Conservation (phyloP, 2,329 filamentous ascomycete genomes). For the Talaromyces sp. region DNA sequence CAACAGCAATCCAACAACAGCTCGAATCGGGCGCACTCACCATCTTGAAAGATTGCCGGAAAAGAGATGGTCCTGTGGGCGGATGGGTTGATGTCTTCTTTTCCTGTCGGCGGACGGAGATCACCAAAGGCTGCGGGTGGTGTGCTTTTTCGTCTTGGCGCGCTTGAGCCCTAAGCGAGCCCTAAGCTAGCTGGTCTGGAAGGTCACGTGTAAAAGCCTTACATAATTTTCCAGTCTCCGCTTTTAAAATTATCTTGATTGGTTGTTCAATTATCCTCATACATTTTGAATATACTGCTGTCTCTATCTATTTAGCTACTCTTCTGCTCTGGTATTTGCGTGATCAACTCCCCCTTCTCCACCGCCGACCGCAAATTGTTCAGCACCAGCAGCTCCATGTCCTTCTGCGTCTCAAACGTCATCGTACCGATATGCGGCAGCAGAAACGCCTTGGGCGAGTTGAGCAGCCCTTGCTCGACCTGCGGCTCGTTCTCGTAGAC, state of each 20-base stretch:
- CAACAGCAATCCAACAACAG: not conserved
- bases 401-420: slow-evolving; percentile 55
- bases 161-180: slow-evolving; percentile 33
- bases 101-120: slow-evolving; percentile 6
- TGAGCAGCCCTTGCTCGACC: slow-evolving; percentile 42
- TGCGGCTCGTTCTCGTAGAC: slow-evolving; percentile 44
- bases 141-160: slow-evolving; percentile 38
- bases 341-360: slow-evolving; percentile 52
- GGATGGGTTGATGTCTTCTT: slow-evolving; percentile 1
- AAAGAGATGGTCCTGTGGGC: slow-evolving; percentile 34
- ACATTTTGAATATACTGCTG: too few species aligned
- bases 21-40: slow-evolving; percentile 28
- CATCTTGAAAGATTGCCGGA: slow-evolving; percentile 38
- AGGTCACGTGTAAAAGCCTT: not conserved
- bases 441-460: slow-evolving; percentile 44
- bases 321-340: slow-evolving; percentile 55
- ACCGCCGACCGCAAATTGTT: slow-evolving; percentile 53
- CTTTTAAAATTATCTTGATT: not conserved
- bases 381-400: slow-evolving; percentile 56
- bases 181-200: slow-evolving; percentile 31
- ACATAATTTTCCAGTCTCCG: not conserved
- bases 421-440: slow-evolving; percentile 56
- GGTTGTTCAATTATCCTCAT: too few species aligned
- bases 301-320: slow-evolving; percentile 30
- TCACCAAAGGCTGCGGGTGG: slow-evolving; percentile 25